phyloP scores from a whole-genome alignment of 768 basidiomycete species.

The Heimioporus sp. region DNA sequence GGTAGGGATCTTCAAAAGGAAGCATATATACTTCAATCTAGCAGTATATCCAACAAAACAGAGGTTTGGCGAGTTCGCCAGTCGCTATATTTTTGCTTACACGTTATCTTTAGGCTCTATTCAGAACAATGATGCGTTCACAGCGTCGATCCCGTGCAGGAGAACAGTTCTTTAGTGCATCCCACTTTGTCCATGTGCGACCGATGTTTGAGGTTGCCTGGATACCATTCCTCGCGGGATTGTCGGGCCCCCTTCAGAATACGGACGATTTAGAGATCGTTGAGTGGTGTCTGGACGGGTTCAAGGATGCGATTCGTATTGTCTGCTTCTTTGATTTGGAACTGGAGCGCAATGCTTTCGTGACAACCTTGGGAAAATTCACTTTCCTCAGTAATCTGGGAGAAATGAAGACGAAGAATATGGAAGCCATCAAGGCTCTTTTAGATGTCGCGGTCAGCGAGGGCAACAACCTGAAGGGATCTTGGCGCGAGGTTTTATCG shows the following conservation, averaged over 20 bases:
- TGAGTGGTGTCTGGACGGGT: slow-evolving; percentile 89
- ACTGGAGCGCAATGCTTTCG: slow-evolving; percentile 97
- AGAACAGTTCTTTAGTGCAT: slow-evolving; percentile 96
- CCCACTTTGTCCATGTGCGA: slow-evolving; percentile 91
- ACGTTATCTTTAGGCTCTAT: slow-evolving; percentile 63
- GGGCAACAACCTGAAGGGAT: slow-evolving; percentile 92
- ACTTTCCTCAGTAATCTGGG: slow-evolving; percentile 97
- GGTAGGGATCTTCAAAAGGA: slow-evolving; percentile 95
- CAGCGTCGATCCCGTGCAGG: slow-evolving; percentile 79
- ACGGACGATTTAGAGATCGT: slow-evolving; percentile 93
- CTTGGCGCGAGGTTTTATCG: slow-evolving; percentile 94
- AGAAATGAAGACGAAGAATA: slow-evolving; percentile 99
- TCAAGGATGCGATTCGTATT: slow-evolving; percentile 95
- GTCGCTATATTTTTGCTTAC: background rate
- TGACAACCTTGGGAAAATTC: slow-evolving; percentile 94
- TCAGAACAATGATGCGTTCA: slow-evolving; percentile 88
- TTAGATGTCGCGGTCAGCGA: slow-evolving; percentile 95
- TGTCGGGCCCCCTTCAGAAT: slow-evolving; percentile 92
- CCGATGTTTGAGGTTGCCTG: slow-evolving; percentile 99
- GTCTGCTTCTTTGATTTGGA: slow-evolving; percentile 98
- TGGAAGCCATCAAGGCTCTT: slow-evolving; percentile 96
- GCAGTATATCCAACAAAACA: slow-evolving; percentile 95
- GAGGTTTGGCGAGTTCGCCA: slow-evolving; percentile 53
- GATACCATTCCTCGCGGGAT: slow-evolving; percentile 95
- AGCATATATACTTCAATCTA: slow-evolving; percentile 92